Conservation (phyloP, 2,329 filamentous ascomycete species). For the Epichloe sylvatica region DNA sequence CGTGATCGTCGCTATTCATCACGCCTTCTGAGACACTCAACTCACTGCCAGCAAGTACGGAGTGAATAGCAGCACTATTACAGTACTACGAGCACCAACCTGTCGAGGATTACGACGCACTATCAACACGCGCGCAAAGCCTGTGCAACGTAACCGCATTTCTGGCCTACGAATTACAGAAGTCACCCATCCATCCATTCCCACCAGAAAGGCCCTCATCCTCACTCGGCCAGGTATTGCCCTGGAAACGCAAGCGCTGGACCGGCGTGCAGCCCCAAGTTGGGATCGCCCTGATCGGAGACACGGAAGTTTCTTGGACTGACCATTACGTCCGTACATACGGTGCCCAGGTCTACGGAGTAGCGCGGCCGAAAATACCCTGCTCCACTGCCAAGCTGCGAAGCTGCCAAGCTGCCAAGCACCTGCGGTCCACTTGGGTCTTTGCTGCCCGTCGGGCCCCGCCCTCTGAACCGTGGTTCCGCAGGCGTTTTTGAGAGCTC, state of each 20-base stretch:
- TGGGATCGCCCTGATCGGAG: background rate
- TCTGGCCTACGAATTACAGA: background rate
- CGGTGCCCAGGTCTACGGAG: background rate
- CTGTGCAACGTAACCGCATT: background rate
- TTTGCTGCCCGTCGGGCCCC: conserved; percentile 5
- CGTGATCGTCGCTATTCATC: background rate
- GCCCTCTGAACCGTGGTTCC: conserved; percentile 2
- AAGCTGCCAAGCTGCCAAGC: background rate
- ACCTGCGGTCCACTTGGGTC: conserved; percentile 1
- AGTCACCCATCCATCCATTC: background rate
- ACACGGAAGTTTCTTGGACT: background rate
- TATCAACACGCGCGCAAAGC: background rate
- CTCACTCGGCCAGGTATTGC: background rate
- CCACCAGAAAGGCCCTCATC: background rate
- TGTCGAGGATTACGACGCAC: background rate
- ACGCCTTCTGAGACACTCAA: background rate
- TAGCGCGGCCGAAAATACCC: conserved; percentile 2
- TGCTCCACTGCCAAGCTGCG: conserved; percentile 4
- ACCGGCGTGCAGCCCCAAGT: background rate
- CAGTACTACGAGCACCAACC: too few species aligned
- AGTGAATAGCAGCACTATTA: background rate
- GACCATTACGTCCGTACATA: too few species aligned
- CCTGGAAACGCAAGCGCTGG: conserved; percentile 2
- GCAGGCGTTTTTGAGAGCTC: conserved; percentile 3
- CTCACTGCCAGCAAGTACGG: background rate